These are phyloP conservation scores for Sclerotinia glacialis DNA, from an alignment of 2,329 filamentous ascomycete species.

Conservation along the genomic window DNA sequence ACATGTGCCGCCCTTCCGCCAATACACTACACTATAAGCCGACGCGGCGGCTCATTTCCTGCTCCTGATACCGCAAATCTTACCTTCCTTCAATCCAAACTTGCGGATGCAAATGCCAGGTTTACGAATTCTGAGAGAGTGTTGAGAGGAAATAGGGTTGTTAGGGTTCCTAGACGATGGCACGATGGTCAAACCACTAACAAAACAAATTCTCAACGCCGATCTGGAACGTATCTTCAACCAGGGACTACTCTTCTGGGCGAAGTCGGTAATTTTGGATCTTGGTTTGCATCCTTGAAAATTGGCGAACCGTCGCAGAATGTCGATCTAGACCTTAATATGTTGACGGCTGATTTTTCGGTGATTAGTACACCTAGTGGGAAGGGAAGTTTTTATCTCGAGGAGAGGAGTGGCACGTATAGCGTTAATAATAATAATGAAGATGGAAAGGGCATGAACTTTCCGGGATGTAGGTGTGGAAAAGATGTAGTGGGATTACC, in stretches of 20 bases:
- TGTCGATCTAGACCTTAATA: slow-evolving; percentile 31
- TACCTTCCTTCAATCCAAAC: background rate
- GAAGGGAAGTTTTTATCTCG: slow-evolving; percentile 24
- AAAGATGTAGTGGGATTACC: background rate
- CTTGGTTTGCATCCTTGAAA: slow-evolving; percentile 28
- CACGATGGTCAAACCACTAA: background rate
- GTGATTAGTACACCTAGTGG: slow-evolving; percentile 28
- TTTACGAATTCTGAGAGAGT: slow-evolving; percentile 9
- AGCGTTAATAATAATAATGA: slow-evolving; percentile 20
- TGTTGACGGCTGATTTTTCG: slow-evolving; percentile 31
- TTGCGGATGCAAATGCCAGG: background rate
- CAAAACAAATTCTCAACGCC: background rate
- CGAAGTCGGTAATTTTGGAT: slow-evolving; percentile 28
- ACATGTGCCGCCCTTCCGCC: background rate
- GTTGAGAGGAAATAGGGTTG: background rate
- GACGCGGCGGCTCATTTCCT: slow-evolving; percentile 11
- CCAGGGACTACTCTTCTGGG: slow-evolving; percentile 23
- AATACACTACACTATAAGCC: slow-evolving; percentile 14
- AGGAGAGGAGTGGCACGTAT: slow-evolving; percentile 30
- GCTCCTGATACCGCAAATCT: slow-evolving; percentile 12
- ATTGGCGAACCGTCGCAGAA: slow-evolving; percentile 29
- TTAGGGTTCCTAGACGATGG: background rate
- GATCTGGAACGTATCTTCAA: slow-evolving; percentile 1
- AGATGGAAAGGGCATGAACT: slow-evolving; percentile 4
- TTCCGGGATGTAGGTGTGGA: background rate